A percentile compares a stretch with the other conserved stretches of the same genome.
phyloP scores from a whole-genome alignment of 208 protist genomes.

The Trypanosoma cruzi region DNA sequence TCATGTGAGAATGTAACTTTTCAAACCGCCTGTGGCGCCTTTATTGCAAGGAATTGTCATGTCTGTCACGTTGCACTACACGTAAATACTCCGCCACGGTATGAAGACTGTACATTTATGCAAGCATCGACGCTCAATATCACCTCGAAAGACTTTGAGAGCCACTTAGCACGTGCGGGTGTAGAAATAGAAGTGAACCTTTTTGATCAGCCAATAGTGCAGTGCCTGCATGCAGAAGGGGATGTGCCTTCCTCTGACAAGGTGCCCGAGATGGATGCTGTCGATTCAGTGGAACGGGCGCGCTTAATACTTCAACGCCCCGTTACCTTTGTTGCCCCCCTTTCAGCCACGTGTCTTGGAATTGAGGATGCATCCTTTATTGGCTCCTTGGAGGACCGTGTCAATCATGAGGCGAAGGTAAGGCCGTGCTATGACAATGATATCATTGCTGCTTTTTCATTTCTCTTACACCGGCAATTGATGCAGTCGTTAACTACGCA shows the following conservation, averaged over 20 bases:
- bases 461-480: slow-evolving; percentile 20
- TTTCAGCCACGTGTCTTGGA: slow-evolving; percentile 49
- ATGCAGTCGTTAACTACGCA: background rate
- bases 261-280: background rate
- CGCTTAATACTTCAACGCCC: slow-evolving; percentile 33
- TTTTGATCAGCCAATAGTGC: slow-evolving; percentile 34
- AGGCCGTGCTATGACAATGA: slow-evolving; percentile 29
- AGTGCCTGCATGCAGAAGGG: background rate
- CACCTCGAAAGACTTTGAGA: slow-evolving; percentile 42
- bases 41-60: slow-evolving; percentile 53
- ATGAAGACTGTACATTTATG: slow-evolving; percentile 54
- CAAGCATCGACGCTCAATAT: slow-evolving; percentile 71
- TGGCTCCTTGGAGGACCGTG: slow-evolving; percentile 22
- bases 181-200: slow-evolving; percentile 49
- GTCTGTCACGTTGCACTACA: slow-evolving; percentile 77
- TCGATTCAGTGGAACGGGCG: slow-evolving; percentile 21
- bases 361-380: slow-evolving; percentile 30
- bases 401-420: slow-evolving; percentile 27
- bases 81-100: slow-evolving; percentile 61
- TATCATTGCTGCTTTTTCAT: slow-evolving; percentile 40
- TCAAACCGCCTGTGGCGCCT: slow-evolving; percentile 52
- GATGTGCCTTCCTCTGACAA: background rate
- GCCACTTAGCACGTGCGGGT: slow-evolving; percentile 37
- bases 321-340: slow-evolving; percentile 49
- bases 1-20: slow-evolving; percentile 69